Evolutionary conservation across 1,284 basidiomycete genomes (phyloP).

Genomic region (Puccinia triticina): DNA sequence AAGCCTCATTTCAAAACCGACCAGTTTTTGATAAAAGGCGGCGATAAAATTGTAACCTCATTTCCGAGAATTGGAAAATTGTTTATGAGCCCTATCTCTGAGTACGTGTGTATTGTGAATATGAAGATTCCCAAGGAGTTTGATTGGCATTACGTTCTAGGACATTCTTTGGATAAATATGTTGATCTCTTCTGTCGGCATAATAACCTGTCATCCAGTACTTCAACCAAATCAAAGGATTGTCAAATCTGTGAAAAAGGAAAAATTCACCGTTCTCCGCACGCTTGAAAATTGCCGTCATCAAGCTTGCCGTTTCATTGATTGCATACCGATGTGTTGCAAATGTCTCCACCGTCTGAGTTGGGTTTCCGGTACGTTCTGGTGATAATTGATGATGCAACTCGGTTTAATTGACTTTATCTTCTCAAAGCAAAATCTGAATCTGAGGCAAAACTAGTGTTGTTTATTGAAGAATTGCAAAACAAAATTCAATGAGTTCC

Average conservation of each 20-base stretch:
- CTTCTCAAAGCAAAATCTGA: background rate
- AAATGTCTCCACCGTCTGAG: background rate
- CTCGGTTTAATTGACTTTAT: slow-evolving; percentile 12
- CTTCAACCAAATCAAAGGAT: background rate
- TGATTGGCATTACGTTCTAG: no score
- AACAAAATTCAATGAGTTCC: background rate
- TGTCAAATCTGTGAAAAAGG: background rate
- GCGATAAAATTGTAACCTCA: background rate
- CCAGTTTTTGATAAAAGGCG: background rate
- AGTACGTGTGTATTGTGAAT: no score
- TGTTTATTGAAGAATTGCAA: background rate
- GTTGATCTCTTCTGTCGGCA: background rate
- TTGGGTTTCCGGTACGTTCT: slow-evolving; percentile 9
- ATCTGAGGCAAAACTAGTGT: background rate
- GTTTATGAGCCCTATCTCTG: background rate
- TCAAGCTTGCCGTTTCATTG: background rate
- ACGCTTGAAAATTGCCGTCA: background rate
- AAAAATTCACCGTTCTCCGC: background rate
- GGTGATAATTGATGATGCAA: slow-evolving; percentile 21
- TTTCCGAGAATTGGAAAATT: background rate
- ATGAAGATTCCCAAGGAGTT: no score
- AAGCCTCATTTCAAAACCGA: slow-evolving; percentile 7
- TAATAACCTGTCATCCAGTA: background rate
- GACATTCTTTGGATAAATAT: slow-evolving; percentile 17
- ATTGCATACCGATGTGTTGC: no score